Base-by-base conservation (phyloP, 202 grass and related monocot genomes). In the Schoenoplectus tabernaemontani region DNA sequence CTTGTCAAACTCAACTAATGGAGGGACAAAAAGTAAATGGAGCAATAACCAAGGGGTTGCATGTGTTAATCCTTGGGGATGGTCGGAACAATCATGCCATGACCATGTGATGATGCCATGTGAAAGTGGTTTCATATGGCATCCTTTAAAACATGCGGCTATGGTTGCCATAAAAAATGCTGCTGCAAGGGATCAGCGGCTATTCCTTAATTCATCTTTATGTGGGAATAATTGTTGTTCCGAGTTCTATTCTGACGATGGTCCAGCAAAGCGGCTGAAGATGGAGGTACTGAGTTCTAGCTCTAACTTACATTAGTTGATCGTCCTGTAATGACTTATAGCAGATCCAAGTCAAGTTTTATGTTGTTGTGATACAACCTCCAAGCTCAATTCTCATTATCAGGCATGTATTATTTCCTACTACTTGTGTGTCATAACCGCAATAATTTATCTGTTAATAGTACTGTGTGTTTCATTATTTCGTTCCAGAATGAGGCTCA, bases 141-240 rank as follows among this genome's bases (percentile, higher is more conserved):
- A 98, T 90, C 95, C 95, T 73, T 66, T 98, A 41, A 86, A 44
- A 67, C 95, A 98, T 86, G 95, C 95, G 57, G 84, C 88, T 61
- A 64, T 94, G 51, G 88, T 89, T 98, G 95, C 91, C 11, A 95
- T 98, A 86, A 89, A 92, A 83, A 98, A 85, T 78, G 87, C 95
- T 5, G 84, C 91, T 28, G 78, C 30, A 38, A 94, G 89, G 81
- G 95, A 98, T 87, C 85, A 78, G 81, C 46, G 57, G 38, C 1
- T 83, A 59, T 98, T 87, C 46, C 85, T 81, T 84, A 58, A 84
- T 84, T 71, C 79, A 59, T 72, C 20, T 59, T 64, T 44, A 23
- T 83, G 70, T 30, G 33, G 41, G 38, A 81, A 19, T 5, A 39
- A 87, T 85, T 76, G 77, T 36, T 61, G 57, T 75, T 15, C 76